Evolutionary conservation across 2,329 filamentous ascomycete species (phyloP), one percentile per base, ranked within the genome.

Genomic region (Endothia cerciana): DNA sequence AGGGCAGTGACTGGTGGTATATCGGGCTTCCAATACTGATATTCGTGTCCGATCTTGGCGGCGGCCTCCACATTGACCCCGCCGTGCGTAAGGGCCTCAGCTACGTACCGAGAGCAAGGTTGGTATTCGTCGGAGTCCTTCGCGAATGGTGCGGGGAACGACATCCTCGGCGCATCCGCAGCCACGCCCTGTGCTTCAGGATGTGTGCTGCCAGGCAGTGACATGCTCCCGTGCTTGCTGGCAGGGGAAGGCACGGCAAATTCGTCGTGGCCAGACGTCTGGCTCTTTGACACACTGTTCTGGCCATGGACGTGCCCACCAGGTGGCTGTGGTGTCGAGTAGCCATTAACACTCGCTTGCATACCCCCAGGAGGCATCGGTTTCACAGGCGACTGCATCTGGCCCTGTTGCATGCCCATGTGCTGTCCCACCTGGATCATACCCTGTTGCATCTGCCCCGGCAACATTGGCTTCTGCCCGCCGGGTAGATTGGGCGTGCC

Each of bases 1-100:
- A 98, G 83, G 72, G 98, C 94, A 28, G 85, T 81, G 22, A 93
- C 83, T 2, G 83, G 81, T 0, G 95, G 94, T 45, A 93, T 83
- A 65, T 91, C 90, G 0, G 94, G 93, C 72, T 89, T 91, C 72
- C 88, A 82, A 55, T 84, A 83, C 60, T 88, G 81, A 45, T 97
- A 83, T 57, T 92, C 87, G 41, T 85, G 82, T 5, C 90, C 89
- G 60, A 93, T 76, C 60, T 86, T 85, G 63, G 82, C 83, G 28
- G 92, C 81, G 5, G 89, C 85, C 45, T 87, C 81, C 15, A 94
- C 80, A 66, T 91, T 86, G 66, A 94, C 84, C 0, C 93, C 92
- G 10, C 93, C 93, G 76, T 89, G 89, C 1, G 85, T 84, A 51
- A 84, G 83, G 45, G 86, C 71, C 60, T 84, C 79, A 25, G 47